A percentile compares a stretch with the other conserved stretches of the same genome.
phyloP scores from a whole-genome alignment of 805 yeast genomes.

The Yarrowia sp. region DNA sequence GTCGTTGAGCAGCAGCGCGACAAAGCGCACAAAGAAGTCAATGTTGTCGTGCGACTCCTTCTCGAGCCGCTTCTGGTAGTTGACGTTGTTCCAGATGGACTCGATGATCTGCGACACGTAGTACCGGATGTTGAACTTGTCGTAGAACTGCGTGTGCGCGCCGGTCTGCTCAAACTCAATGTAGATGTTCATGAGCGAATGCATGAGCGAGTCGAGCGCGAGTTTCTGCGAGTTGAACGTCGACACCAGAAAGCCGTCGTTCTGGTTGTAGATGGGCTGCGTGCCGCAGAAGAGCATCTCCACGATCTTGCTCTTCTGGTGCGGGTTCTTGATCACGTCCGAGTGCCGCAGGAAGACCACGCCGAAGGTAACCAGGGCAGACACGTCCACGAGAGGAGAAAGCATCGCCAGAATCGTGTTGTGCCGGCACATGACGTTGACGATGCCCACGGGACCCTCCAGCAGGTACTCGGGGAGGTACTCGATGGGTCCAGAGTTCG shows the following conservation, averaged over 20 bases:
- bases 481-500: slow-evolving; percentile 47
- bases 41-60: slow-evolving; percentile 64
- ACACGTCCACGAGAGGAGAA: slow-evolving; percentile 59
- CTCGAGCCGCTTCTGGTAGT: slow-evolving; percentile 66
- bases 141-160: slow-evolving; percentile 90
- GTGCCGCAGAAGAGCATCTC: slow-evolving; percentile 75
- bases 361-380: slow-evolving; percentile 61
- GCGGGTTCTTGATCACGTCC: slow-evolving; percentile 77
- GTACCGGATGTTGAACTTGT: slow-evolving; percentile 87
- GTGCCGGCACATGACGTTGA: slow-evolving; percentile 28
- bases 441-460: slow-evolving; percentile 70
- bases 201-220: slow-evolving; percentile 65
- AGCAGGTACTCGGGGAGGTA: slow-evolving; percentile 81
- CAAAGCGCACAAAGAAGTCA: slow-evolving; percentile 85
- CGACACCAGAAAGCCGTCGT: slow-evolving; percentile 63
- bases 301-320: slow-evolving; percentile 78
- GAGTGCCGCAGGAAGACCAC: slow-evolving; percentile 71
- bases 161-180: slow-evolving; percentile 97
- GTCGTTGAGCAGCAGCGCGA: slow-evolving; percentile 93
- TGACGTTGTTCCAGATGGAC: slow-evolving; percentile 72
- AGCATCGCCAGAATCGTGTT: slow-evolving; percentile 24
- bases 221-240: slow-evolving; percentile 62
- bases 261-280: slow-evolving; percentile 44
- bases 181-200: slow-evolving; percentile 83
- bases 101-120: slow-evolving; percentile 81